Percentiles rank a stretch among this genome's conserved stretches.
phyloP scores from a whole-genome alignment of 805 yeast genomes.

The Starmerella gropengiesseri region DNA sequence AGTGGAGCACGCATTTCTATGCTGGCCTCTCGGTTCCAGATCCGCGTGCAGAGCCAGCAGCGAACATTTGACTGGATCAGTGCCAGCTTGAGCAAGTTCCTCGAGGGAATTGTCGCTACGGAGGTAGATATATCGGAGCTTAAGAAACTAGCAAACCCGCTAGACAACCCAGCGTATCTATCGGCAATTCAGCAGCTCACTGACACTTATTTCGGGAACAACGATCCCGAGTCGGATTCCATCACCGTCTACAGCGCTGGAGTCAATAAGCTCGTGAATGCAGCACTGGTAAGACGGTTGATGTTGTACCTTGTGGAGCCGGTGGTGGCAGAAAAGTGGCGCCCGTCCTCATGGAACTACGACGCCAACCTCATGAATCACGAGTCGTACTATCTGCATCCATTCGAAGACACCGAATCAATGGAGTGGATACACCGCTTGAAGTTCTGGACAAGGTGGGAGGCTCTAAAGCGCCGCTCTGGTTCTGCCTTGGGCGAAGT shows the following conservation, averaged over 20 bases:
- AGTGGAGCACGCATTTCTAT: slow-evolving; percentile 35
- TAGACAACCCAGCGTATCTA: slow-evolving; percentile 15
- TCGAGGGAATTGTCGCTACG: slow-evolving; percentile 28
- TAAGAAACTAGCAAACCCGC: slow-evolving; percentile 11
- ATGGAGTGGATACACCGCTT: slow-evolving; percentile 26
- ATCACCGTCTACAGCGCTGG: slow-evolving; percentile 19
- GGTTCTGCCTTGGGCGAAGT: not conserved
- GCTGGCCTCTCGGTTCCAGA: slow-evolving; percentile 28
- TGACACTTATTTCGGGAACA: slow-evolving; percentile 23
- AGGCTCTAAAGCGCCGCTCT: slow-evolving; percentile 11
- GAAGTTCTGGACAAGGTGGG: slow-evolving; percentile 24
- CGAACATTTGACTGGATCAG: slow-evolving; percentile 37
- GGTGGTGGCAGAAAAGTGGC: slow-evolving; percentile 10
- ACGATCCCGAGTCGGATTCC: slow-evolving; percentile 11
- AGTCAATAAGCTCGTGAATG: slow-evolving; percentile 7
- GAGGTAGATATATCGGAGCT: slow-evolving; percentile 29
- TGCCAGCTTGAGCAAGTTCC: slow-evolving; percentile 24
- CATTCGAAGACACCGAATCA: slow-evolving; percentile 23
- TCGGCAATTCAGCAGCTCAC: slow-evolving; percentile 26
- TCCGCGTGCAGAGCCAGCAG: slow-evolving; percentile 35
- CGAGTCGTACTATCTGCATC: slow-evolving; percentile 9
- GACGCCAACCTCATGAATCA: slow-evolving; percentile 16
- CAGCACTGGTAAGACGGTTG: slow-evolving; percentile 21
- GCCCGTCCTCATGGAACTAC: slow-evolving; percentile 12
- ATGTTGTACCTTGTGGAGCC: slow-evolving; percentile 15